These are phyloP conservation scores for Phaeosphaeria sp. DNA, from an alignment of 2,329 filamentous ascomycete genomes.

Conservation along the genomic window DNA sequence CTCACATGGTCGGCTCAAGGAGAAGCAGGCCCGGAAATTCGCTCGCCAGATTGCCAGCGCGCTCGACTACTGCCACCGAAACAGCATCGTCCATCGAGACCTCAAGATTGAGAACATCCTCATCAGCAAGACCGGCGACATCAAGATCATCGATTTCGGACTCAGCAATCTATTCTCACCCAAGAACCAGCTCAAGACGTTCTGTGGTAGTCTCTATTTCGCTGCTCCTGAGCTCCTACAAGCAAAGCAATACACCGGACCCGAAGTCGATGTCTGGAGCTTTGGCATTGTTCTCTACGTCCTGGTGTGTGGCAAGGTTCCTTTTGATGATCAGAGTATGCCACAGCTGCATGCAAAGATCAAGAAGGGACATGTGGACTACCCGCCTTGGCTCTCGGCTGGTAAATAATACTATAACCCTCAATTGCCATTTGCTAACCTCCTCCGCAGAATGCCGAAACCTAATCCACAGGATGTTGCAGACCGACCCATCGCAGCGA, in stretches of 20 bases:
- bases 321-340: constrained; percentile 99
- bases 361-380: constrained; percentile 95
- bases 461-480: constrained; percentile 92
- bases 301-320: constrained; percentile 94
- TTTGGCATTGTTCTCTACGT: constrained; percentile 98
- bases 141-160: constrained; percentile 99
- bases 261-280: constrained; percentile 98
- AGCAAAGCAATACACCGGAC: constrained; percentile 91
- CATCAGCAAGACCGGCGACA: constrained; percentile 98
- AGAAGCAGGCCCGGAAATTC: constrained; percentile 98
- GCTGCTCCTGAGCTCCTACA: constrained; percentile 94
- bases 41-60: constrained; percentile 96
- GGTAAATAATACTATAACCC: constrained; percentile 60
- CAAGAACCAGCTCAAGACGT: constrained; percentile 85
- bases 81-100: constrained; percentile 97
- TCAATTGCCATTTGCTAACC: constrained; percentile 6
- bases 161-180: constrained; percentile 96
- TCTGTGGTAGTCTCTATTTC: constrained; percentile 97
- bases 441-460: constrained; percentile 79
- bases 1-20: constrained; percentile 94
- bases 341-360: constrained; percentile 97
- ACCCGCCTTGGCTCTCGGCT: constrained; percentile 88
- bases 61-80: constrained; percentile 95
- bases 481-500: constrained; percentile 87
- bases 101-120: constrained; percentile 99